These are phyloP conservation scores for Acanthamoeba culbertsoni DNA, from an alignment of 208 protist species.

Conservation along the genomic window DNA sequence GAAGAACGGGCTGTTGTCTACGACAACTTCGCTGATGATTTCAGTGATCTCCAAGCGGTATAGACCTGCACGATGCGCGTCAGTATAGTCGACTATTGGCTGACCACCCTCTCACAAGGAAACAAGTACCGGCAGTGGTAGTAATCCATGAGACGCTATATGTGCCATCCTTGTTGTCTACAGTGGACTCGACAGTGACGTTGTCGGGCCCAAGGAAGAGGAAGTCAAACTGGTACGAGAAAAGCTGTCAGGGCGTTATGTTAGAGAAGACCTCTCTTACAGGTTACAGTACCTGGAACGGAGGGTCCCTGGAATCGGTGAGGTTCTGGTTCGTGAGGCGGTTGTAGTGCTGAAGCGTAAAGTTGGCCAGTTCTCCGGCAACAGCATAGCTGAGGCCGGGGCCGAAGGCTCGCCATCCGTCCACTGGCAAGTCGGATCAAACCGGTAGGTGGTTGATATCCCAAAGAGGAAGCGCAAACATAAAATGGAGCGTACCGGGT, in stretches of 20 bases:
- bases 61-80: not conserved
- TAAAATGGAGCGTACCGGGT: not conserved
- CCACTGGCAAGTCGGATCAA: not conserved
- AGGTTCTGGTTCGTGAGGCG: slow-evolving; percentile 23
- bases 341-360: slow-evolving; percentile 43
- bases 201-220: slow-evolving; percentile 38
- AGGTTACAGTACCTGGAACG: not conserved
- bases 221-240: slow-evolving; percentile 29
- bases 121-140: not conserved
- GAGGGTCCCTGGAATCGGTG: not conserved
- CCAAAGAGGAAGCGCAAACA: not conserved
- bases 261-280: not conserved
- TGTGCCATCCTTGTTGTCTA: slow-evolving; percentile 46
- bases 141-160: slow-evolving; percentile 1
- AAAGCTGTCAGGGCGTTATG: not conserved
- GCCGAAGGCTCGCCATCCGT: not conserved
- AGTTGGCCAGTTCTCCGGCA: slow-evolving; percentile 1
- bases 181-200: not conserved
- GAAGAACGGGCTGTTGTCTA: slow-evolving; percentile 57
- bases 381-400: not conserved
- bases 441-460: not conserved
- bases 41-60: slow-evolving; percentile 40
- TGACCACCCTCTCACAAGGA: not conserved
- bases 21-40: not conserved
- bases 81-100: not conserved